Evolutionary conservation across 2,329 filamentous ascomycete species (phyloP), one percentile per base, ranked within the genome.

Genomic region (Diplodia scrobiculata): DNA sequence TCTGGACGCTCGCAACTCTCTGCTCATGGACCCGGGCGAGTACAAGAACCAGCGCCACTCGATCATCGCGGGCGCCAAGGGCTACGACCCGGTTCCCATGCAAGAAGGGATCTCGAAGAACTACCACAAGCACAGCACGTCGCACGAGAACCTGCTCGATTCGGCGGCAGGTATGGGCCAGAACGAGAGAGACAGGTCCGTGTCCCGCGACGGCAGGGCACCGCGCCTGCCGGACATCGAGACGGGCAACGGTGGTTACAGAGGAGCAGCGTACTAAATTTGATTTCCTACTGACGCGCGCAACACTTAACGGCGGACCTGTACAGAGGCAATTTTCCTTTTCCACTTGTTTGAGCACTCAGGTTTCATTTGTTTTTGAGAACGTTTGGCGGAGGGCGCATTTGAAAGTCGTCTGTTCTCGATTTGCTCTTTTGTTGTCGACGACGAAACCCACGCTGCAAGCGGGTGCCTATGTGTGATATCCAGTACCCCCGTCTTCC

Each of bases 1-100:
- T 5, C 85, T 97, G 47, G 91, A 96, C 73, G 90, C 92, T 1
- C 90, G 91, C 74, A 94, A 94, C 82, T 93, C 90, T 13, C 86
- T 97, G 21, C 87, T 97, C 67, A 87, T 92, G 77, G 86, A 89
- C 63, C 84, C 85, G 14, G 77, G 78, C 51, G 79, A 79, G 38
- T 80, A 79, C 74, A 80, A 80, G 72, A 73, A 74, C 68, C 73
- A 66, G 60, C 72, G 65, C 74, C 7, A 69, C 70, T 47, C 72
- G 72, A 19, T 76, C 45, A 54, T 55, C 27, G 11, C 52, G 10
- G 50, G 45, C 21, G 36, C 41, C 27, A 70, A 71, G 45, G 74
- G 75, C 64, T 78, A 78, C 71, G 76, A 78, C 50, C 72, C 71
- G 5, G 74, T 78, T 45, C 76, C 76, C 19, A 66, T 66, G 65